Percentiles rank a stretch among this genome's conserved stretches.
These are phyloP conservation scores for Naganishia antarctica DNA, from an alignment of 768 basidiomycete species.

Conservation along the genomic window DNA sequence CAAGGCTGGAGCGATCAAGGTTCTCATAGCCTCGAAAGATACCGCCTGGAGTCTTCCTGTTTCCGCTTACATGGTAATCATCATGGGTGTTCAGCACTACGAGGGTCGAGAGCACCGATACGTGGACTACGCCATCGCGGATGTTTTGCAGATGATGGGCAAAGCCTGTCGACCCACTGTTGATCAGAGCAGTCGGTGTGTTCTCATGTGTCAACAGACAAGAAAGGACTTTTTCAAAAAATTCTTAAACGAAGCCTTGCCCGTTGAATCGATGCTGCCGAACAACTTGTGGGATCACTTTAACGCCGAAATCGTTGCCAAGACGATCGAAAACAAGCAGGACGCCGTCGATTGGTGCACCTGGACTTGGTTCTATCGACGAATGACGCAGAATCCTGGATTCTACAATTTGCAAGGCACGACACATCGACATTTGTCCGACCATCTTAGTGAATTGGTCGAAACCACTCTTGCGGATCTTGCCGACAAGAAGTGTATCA, in stretches of 20 bases:
- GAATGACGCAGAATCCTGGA: slow-evolving; percentile 89
- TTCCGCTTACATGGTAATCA: slow-evolving; percentile 93
- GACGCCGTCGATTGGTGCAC: slow-evolving; percentile 87
- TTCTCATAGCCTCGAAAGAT: slow-evolving; percentile 91
- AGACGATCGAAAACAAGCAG: slow-evolving; percentile 98
- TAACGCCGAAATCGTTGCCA: slow-evolving; percentile 95
- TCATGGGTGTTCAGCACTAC: slow-evolving; percentile 97
- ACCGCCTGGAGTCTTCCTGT: slow-evolving; percentile 94
- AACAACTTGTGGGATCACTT: slow-evolving; percentile 95
- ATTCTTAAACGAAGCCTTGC: slow-evolving; percentile 92
- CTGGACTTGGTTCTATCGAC: slow-evolving; percentile 94
- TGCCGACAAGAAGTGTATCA: slow-evolving; percentile 89
- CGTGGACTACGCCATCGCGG: slow-evolving; percentile 95
- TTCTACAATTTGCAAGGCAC: slow-evolving; percentile 64
- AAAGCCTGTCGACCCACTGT: slow-evolving; percentile 86
- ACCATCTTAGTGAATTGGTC: slow-evolving; percentile 91
- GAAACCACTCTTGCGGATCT: slow-evolving; percentile 88
- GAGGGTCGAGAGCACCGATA: slow-evolving; percentile 98
- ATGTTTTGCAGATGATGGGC: slow-evolving; percentile 98
- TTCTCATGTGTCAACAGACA: slow-evolving; percentile 95
- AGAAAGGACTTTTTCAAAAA: slow-evolving; percentile 99
- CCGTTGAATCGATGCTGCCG: slow-evolving; percentile 90
- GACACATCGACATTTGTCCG: slow-evolving; percentile 88
- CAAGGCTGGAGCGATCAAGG: slow-evolving; percentile 88
- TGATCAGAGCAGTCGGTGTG: slow-evolving; percentile 85